Base-by-base conservation (phyloP, 2,329 filamentous ascomycete species). In the Sporothrix variecibatus region DNA sequence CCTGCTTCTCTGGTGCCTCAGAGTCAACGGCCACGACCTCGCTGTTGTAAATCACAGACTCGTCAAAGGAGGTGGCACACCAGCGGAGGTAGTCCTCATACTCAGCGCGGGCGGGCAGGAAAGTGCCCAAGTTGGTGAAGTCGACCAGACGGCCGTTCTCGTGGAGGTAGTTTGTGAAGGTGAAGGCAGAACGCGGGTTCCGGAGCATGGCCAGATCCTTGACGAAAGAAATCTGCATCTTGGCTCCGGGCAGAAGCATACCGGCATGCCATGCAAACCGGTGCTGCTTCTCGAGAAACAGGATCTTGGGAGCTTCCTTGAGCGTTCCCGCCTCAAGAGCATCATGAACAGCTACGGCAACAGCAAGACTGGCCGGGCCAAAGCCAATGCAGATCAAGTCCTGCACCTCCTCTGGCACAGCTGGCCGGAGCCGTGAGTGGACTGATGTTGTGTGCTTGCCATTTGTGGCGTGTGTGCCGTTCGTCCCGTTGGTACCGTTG, bases 211-310 rank as follows among this genome's bases (percentile, higher is more conserved):
- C 95, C 82, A 98, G 89, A 81, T 98, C 95, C 85, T 98, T 98
- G 84, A 98, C 88, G 85, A 97, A 98, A 11, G 94, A 97, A 78
- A 98, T 98, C 81, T 98, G 95, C 95, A 98, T 98, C 84, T 93
- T 94, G 71, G 95, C 93, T 5, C 94, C 95, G 0, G 94, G 94
- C 2, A 98, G 88, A 75, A 98, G 90, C 95, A 98, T 98, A 75
- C 95, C 95, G 0, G 94, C 91, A 82, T 98, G 95, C 95, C 95
- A 98, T 74, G 93, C 90, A 80, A 98, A 98, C 67, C 87, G 85
- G 43, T 86, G 80, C 83, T 98, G 95, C 82, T 93, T 92, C 85
- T 98, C 95, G 31, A 98, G 84, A 83, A 98, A 98, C 62, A 93
- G 88, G 3, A 97, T 91, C 81, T 93, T 94, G 26, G 75, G 76